These are phyloP conservation scores for Phytophthora melonis DNA, from an alignment of 352 stramenopile genomes.

Conservation along the genomic window DNA sequence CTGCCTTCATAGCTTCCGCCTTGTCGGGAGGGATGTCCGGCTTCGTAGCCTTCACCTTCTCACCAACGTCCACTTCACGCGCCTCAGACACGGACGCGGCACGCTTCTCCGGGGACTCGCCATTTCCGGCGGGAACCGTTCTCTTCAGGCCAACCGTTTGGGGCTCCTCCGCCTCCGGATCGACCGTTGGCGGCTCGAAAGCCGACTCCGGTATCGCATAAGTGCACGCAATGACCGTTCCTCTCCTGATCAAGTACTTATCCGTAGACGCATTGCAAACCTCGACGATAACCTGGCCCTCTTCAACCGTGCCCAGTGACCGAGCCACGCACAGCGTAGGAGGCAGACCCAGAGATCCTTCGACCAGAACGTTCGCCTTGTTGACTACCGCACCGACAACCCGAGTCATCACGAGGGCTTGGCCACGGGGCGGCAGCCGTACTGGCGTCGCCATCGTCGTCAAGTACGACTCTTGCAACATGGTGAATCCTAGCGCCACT, in stretches of 20 bases:
- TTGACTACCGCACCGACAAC: not conserved
- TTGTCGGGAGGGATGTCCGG: not conserved
- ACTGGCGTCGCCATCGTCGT: not conserved
- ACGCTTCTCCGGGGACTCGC: not conserved
- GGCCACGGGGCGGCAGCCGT: not conserved
- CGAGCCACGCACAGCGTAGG: not conserved
- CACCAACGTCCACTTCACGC: not conserved
- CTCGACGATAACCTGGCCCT: no score
- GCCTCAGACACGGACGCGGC: not conserved
- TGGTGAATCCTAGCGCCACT: not conserved
- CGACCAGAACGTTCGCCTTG: not conserved
- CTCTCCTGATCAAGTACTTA: no score
- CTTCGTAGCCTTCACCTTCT: not conserved
- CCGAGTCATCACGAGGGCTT: constrained; percentile 5
- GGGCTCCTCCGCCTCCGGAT: not conserved
- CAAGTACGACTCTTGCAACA: constrained; percentile 2
- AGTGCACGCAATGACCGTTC: no score
- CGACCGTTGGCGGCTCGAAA: not conserved
- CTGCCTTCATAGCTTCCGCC: not conserved
- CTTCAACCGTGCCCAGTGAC: no score
- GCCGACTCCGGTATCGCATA: constrained; percentile 2
- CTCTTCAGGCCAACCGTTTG: not conserved
- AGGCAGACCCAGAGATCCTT: not conserved
- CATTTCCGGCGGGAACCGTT: not conserved
- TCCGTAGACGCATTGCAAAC: no score